Conservation (phyloP, 805 yeast species). For the Lachancea lanzarotensis region DNA sequence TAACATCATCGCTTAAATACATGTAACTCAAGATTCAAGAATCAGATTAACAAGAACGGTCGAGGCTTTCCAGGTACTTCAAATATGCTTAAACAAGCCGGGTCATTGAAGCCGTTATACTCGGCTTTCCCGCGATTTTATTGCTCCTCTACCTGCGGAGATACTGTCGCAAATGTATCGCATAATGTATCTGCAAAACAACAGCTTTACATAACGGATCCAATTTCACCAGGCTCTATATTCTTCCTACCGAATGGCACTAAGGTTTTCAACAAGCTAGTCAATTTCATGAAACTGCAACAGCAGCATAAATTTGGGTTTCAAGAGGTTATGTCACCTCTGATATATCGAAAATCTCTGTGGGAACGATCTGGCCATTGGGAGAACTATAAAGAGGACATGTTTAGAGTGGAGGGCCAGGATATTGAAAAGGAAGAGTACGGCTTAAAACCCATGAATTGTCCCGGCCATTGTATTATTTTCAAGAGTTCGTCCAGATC, state of each 20-base stretch:
- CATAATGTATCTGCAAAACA: constrained; percentile 49
- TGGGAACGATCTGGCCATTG: constrained; percentile 96
- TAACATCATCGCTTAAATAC: background rate
- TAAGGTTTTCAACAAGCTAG: constrained; percentile 69
- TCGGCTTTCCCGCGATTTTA: background rate
- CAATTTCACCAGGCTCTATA: constrained; percentile 82
- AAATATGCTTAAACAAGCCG: background rate
- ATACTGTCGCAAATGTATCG: constrained; percentile 33
- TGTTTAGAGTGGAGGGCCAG: constrained; percentile 76
- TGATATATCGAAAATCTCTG: constrained; percentile 70
- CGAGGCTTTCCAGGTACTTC: background rate
- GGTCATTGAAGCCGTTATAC: background rate
- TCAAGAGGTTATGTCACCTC: constrained; percentile 87
- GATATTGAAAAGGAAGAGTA: constrained; percentile 41
- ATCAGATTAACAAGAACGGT: background rate
- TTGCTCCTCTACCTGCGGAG: constrained; percentile 5
- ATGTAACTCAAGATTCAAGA: background rate
- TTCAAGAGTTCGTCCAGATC: constrained; percentile 71
- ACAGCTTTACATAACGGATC: constrained; percentile 69
- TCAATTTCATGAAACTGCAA: constrained; percentile 74
- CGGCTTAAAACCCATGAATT: constrained; percentile 92
- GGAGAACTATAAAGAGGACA: constrained; percentile 89
- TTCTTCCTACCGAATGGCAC: constrained; percentile 94
- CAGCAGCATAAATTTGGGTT: constrained; percentile 69
- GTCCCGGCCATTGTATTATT: constrained; percentile 90